phyloP scores from a whole-genome alignment of 1,284 basidiomycete species.

The Trametes pubescens region DNA sequence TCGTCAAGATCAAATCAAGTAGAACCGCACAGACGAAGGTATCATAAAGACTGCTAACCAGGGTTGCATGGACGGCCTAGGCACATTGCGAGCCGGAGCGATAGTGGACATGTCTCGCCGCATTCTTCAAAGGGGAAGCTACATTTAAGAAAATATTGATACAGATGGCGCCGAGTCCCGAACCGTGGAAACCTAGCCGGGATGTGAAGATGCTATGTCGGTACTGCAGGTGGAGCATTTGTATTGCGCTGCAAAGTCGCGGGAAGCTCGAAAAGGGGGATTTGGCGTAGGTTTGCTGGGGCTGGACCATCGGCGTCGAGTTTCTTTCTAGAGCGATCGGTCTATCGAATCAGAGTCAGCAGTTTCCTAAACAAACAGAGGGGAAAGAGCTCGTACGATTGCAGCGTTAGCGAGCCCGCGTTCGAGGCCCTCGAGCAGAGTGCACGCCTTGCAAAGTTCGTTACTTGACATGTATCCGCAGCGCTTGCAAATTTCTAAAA shows the following conservation, averaged over 20 bases:
- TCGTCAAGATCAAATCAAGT: too few relatives aligned
- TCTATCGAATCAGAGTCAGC: conserved; percentile 48
- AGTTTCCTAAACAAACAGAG: conserved; percentile 2
- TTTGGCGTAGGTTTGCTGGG: neutral
- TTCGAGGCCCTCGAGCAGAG: conserved; percentile 90
- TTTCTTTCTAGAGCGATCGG: conserved; percentile 68
- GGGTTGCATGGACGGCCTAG: too few relatives aligned
- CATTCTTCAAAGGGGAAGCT: neutral
- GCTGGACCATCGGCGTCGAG: conserved; percentile 12
- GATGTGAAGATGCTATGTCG: neutral
- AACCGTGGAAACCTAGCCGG: too few relatives aligned
- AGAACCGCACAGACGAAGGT: too few relatives aligned
- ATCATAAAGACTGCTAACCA: too few relatives aligned
- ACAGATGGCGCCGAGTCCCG: too few relatives aligned
- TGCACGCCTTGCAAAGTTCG: conserved; percentile 92
- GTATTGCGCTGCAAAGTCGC: neutral
- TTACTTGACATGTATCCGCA: conserved; percentile 96
- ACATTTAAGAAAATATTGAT: too few relatives aligned
- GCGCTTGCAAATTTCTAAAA: conserved; percentile 82
- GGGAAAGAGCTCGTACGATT: conserved; percentile 59
- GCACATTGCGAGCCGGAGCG: too few relatives aligned
- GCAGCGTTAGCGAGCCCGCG: conserved; percentile 75
- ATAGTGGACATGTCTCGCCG: too few relatives aligned
- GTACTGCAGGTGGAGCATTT: neutral
- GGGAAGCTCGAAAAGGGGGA: conserved; percentile 9